phyloP scores from a whole-genome alignment of 2,329 filamentous ascomycete genomes.

The Nemania sp. region DNA sequence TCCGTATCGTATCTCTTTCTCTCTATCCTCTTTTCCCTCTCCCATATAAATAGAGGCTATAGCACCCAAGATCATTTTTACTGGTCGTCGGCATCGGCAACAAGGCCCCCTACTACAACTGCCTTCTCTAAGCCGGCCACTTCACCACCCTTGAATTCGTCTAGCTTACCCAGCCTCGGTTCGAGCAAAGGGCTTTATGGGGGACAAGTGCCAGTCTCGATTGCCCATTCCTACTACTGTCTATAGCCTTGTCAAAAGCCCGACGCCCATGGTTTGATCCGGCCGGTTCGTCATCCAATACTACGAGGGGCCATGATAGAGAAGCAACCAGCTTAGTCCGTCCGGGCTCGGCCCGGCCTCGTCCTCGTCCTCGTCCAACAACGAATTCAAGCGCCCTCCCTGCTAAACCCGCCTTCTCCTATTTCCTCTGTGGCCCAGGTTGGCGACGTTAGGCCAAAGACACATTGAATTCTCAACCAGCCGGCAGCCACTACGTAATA shows the following conservation, averaged over 20 bases:
- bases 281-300: slow-evolving; percentile 72
- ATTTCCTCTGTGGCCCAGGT: too few relatives aligned
- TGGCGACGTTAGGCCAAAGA: slow-evolving; percentile 54
- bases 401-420: too few relatives aligned
- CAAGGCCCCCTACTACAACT: slow-evolving; percentile 72
- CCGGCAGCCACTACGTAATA: too few relatives aligned
- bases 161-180: slow-evolving; percentile 51
- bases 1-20: too few relatives aligned
- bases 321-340: slow-evolving; percentile 38
- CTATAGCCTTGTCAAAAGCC: slow-evolving; percentile 75
- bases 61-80: slow-evolving; percentile 46
- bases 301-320: slow-evolving; percentile 68
- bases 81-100: slow-evolving; percentile 90
- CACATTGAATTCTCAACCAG: too few relatives aligned
- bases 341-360: slow-evolving; percentile 43
- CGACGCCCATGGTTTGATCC: slow-evolving; percentile 83
- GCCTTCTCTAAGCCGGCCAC: slow-evolving; percentile 88
- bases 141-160: slow-evolving; percentile 61
- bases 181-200: slow-evolving; percentile 54
- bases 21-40: too few relatives aligned
- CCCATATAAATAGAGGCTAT: neutral
- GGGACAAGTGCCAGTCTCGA: slow-evolving; percentile 55
- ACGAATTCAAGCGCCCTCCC: slow-evolving; percentile 77
- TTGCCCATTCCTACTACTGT: slow-evolving; percentile 52
- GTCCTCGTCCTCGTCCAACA: slow-evolving; percentile 80